These are phyloP conservation scores for Phytophthora chlamydospora DNA, from an alignment of 352 stramenopile species.

Conservation along the genomic window DNA sequence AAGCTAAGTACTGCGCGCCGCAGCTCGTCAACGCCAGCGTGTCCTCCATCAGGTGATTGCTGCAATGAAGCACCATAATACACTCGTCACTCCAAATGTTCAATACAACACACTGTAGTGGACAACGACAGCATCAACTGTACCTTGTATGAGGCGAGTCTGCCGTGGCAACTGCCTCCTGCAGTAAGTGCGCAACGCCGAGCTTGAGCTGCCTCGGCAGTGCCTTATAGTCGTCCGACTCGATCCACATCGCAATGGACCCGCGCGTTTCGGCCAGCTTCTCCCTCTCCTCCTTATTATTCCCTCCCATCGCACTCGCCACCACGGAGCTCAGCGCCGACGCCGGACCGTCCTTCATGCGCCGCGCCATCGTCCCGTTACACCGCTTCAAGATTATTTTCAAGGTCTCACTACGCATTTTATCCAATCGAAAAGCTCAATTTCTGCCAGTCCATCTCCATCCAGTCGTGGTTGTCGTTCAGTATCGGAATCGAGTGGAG, in stretches of 20 bases:
- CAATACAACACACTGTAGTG: background rate
- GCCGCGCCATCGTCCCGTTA: slow-evolving; percentile 5
- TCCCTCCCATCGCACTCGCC: background rate
- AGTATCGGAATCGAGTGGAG: slow-evolving; percentile 37
- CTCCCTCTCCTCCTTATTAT: slow-evolving; percentile 18
- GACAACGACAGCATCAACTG: background rate
- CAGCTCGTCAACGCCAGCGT: slow-evolving; percentile 56
- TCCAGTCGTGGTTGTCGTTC: background rate
- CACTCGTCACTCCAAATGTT: slow-evolving; percentile 11
- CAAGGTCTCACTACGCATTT: slow-evolving; percentile 3
- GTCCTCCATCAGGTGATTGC: slow-evolving; percentile 47
- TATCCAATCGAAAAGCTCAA: slow-evolving; percentile 15
- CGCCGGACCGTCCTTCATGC: slow-evolving; percentile 2
- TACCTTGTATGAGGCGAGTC: slow-evolving; percentile 50
- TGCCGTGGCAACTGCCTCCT: slow-evolving; percentile 25
- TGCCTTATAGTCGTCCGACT: slow-evolving; percentile 24
- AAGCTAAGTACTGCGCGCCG: slow-evolving; percentile 42
- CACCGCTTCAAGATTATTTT: slow-evolving; percentile 28
- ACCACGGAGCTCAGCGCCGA: slow-evolving; percentile 3
- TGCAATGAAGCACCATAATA: slow-evolving; percentile 1
- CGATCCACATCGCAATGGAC: slow-evolving; percentile 18
- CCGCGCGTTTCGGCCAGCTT: slow-evolving; percentile 13
- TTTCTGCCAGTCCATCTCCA: slow-evolving; percentile 19
- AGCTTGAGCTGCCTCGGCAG: slow-evolving; percentile 39
- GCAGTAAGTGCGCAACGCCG: slow-evolving; percentile 40